These are phyloP conservation scores for Theileria parva DNA, from an alignment of 169 alveolate genomes.

Conservation along the genomic window DNA sequence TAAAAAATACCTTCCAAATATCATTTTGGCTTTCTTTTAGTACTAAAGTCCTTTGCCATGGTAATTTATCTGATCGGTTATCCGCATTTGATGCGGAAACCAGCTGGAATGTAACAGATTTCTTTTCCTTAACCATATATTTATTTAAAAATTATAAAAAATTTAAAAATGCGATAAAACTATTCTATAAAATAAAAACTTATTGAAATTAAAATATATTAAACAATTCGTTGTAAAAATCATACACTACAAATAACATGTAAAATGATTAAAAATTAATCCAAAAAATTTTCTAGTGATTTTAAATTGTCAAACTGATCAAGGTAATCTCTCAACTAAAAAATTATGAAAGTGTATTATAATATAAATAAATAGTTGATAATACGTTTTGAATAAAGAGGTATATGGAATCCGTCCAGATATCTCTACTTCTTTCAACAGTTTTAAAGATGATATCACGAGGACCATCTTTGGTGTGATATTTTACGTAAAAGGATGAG, in stretches of 20 bases:
- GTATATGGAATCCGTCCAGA: slow-evolving; percentile 82
- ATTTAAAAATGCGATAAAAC: background rate
- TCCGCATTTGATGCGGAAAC: slow-evolving; percentile 65
- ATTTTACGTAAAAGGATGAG: slow-evolving; percentile 68
- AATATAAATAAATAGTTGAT: background rate
- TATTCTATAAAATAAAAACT: background rate
- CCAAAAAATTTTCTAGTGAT: slow-evolving; percentile 6
- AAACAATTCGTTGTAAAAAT: background rate
- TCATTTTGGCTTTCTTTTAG: slow-evolving; percentile 32
- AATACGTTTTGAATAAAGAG: slow-evolving; percentile 67
- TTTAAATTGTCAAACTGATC: slow-evolving; percentile 57
- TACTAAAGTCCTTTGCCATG: slow-evolving; percentile 56
- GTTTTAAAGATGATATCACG: slow-evolving; percentile 78
- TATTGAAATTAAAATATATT: background rate
- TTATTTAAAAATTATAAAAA: background rate
- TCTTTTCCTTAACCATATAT: background rate
- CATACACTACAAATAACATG: background rate
- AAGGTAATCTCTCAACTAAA: slow-evolving; percentile 44
- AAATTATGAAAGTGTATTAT: background rate
- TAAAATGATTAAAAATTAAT: background rate
- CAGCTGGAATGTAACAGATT: slow-evolving; percentile 49
- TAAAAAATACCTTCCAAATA: slow-evolving; percentile 27
- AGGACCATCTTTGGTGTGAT: slow-evolving; percentile 71
- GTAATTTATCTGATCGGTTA: slow-evolving; percentile 20
- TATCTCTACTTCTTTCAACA: slow-evolving; percentile 76